phyloP scores from a whole-genome alignment of 306 rosid genomes.

The Acacia acuminata region DNA sequence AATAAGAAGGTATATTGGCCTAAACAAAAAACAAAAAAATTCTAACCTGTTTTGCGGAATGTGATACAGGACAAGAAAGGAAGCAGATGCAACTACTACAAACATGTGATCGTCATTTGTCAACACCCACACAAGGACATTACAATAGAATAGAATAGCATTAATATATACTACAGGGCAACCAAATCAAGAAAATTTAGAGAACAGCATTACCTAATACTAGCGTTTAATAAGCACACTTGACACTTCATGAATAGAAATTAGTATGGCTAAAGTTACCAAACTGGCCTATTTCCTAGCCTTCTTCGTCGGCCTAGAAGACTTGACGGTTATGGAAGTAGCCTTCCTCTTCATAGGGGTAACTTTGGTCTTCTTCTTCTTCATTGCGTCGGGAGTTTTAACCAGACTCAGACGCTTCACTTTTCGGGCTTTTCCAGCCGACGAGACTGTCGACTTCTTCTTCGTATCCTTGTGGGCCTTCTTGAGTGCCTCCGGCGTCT shows the following conservation, averaged over 20 bases:
- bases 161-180: neutral
- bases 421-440: neutral
- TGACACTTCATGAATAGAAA: neutral
- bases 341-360: conserved; percentile 13
- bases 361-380: conserved; percentile 29
- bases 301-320: conserved; percentile 27
- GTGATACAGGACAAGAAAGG: neutral
- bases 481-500: conserved; percentile 36
- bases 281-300: conserved; percentile 19
- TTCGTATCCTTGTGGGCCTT: neutral
- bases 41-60: too few species aligned
- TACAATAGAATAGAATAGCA: neutral
- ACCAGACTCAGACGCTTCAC: conserved; percentile 33
- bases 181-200: neutral
- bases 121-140: neutral
- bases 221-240: neutral
- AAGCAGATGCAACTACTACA: neutral
- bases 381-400: conserved; percentile 40
- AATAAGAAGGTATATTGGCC: too few species aligned
- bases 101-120: neutral
- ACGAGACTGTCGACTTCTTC: conserved; percentile 16
- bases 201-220: neutral
- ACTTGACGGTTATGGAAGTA: neutral
- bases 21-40: neutral
- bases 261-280: neutral